Evolutionary conservation across 2,329 filamentous ascomycete species (phyloP), one percentile per base, ranked within the genome.

Genomic region (Curvularia sp.): DNA sequence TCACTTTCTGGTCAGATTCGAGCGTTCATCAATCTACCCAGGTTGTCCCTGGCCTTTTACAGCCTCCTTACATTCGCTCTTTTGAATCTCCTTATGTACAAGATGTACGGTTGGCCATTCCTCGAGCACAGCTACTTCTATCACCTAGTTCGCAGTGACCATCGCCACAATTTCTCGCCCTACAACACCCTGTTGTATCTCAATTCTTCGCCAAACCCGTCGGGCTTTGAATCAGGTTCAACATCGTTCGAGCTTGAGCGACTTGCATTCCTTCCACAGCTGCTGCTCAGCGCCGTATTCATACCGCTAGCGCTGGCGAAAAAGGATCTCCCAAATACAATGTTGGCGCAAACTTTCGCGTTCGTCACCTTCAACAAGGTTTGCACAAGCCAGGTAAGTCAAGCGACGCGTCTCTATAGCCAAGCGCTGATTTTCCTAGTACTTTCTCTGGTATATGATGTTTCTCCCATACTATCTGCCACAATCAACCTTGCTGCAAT

Each of bases 311-410:
- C 84, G 1, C 80, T 97, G 19, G 91, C 92, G 15, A 96, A 94
- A 75, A 90, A 87, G 68, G 89, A 95, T 69, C 84, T 99, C 0
- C 84, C 93, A 0, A 86, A 88, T 0, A 89, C 91, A 5, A 93
- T 98, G 91, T 85, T 98, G 61, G 92, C 92, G 3, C 95, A 99
- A 79, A 98, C 95, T 0, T 97, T 97, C 78, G 92, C 94, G 0
- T 99, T 99, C 77, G 95, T 98, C 3, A 89, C 93, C 0, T 98
- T 98, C 69, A 99, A 99, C 80, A 99, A 99, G 81, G 95, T 99
- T 61, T 98, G 94, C 83, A 99, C 95, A 3, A 97, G 93, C 72
- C 94, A 98, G 85, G 92, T 95, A 84, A 63, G 84, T 73, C 13
- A 23, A 18, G 30, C 12, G n/a, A 18, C 7, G 21, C 32, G 23